phyloP scores from a whole-genome alignment of 2,329 filamentous ascomycete species.

The Arthrinium puccinioides region DNA sequence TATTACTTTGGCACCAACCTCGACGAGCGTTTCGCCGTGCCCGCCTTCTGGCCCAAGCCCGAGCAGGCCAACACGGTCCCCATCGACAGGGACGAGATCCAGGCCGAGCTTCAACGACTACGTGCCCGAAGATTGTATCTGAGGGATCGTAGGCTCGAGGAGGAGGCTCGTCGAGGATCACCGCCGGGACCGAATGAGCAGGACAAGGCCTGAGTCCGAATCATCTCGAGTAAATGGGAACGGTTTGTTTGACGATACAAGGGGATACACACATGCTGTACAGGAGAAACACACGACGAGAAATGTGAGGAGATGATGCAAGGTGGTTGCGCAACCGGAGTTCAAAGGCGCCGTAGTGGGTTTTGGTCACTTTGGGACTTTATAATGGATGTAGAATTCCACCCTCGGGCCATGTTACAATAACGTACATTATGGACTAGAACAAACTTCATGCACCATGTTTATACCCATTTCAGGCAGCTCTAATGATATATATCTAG shows the following conservation, averaged over 20 bases:
- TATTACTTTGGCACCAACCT: conserved; percentile 99
- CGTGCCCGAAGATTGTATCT: conserved; percentile 62
- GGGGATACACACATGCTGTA: too few relatives aligned
- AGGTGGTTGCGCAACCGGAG: not conserved
- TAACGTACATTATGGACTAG: not conserved
- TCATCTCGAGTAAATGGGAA: not conserved
- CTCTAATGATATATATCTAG: conserved; percentile 2
- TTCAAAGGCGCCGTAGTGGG: not conserved
- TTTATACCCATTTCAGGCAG: not conserved
- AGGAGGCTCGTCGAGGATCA: conserved; percentile 21
- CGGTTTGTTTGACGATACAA: not conserved
- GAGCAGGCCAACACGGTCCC: conserved; percentile 72
- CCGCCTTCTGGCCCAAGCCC: conserved; percentile 87
- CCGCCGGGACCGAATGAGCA: conserved; percentile 13
- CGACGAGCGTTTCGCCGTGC: conserved; percentile 81
- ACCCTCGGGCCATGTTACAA: conserved; percentile 1
- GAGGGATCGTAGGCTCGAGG: conserved; percentile 55
- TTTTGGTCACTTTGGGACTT: not conserved
- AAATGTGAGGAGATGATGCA: not conserved
- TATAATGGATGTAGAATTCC: not conserved
- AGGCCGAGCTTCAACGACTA: conserved; percentile 69
- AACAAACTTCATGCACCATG: not conserved
- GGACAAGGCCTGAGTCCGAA: not conserved
- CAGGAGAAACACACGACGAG: too few relatives aligned
- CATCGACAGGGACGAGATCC: conserved; percentile 73